Conservation (phyloP, 2,329 filamentous ascomycete genomes). For the Alternaria atra region DNA sequence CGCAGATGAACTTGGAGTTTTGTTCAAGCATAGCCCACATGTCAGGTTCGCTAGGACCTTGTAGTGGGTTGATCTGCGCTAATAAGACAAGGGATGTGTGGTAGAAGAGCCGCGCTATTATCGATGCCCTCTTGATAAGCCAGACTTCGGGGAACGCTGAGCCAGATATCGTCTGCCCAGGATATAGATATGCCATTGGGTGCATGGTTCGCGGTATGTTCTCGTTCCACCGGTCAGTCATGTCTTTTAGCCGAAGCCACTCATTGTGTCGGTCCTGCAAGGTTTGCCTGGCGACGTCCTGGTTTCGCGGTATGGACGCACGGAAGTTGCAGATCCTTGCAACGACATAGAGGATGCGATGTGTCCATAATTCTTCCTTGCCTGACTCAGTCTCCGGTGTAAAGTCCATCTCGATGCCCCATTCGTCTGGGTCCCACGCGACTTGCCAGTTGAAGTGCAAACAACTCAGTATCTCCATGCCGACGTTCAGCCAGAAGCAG, state of each 20-base stretch:
- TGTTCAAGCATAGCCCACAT: conserved; percentile 75
- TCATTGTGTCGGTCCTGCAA: conserved; percentile 73
- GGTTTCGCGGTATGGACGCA: conserved; percentile 70
- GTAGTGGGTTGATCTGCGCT: conserved; percentile 78
- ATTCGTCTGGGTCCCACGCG: conserved; percentile 88
- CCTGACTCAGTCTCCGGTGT: conserved; percentile 65
- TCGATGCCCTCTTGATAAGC: conserved; percentile 83
- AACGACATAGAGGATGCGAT: conserved; percentile 87
- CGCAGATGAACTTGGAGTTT: conserved; percentile 86
- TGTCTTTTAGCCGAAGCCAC: conserved; percentile 81
- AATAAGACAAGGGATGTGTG: conserved; percentile 86
- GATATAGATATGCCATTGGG: conserved; percentile 78
- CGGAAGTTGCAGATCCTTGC: conserved; percentile 89
- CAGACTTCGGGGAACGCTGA: conserved; percentile 89
- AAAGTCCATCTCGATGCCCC: conserved; percentile 85
- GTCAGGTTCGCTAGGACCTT: conserved; percentile 68
- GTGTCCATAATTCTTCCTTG: conserved; percentile 84
- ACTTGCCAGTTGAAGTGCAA: conserved; percentile 87
- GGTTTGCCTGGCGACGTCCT: conserved; percentile 67
- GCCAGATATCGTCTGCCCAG: conserved; percentile 71
- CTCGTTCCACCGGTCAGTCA: conserved; percentile 84
- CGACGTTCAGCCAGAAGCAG: conserved; percentile 94
- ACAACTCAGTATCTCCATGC: conserved; percentile 89
- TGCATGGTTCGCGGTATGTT: conserved; percentile 86
- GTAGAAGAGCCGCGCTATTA: conserved; percentile 86